Evolutionary conservation across 768 basidiomycete genomes (phyloP).

Genomic region (Lentinus tigrinus): DNA sequence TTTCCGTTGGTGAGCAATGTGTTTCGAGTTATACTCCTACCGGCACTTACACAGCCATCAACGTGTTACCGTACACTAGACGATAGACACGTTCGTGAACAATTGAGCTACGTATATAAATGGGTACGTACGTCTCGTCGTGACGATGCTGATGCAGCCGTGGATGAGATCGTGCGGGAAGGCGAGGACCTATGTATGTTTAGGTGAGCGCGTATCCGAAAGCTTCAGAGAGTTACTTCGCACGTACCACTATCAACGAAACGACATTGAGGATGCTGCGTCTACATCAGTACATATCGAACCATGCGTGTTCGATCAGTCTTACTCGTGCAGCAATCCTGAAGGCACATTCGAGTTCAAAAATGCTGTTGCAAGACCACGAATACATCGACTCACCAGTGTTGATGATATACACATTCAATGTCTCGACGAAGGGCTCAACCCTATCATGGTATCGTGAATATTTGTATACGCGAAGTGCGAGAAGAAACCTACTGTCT

Average conservation of each 20-base stretch:
- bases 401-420: constrained; percentile 8
- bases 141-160: constrained; percentile 4
- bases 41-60: constrained; percentile 5
- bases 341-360: not conserved
- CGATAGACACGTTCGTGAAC: not conserved
- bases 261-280: not conserved
- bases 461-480: not conserved
- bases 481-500: not conserved
- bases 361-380: not conserved
- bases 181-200: not conserved
- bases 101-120: not conserved
- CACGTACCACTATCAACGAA: not conserved
- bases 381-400: not conserved
- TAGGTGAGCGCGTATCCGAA: not conserved
- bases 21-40: no score
- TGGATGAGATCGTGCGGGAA: constrained; percentile 2
- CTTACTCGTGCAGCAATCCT: constrained; percentile 2
- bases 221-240: not conserved
- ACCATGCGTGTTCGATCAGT: no score
- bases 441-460: not conserved
- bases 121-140: not conserved
- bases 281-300: not conserved
- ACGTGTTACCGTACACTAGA: constrained; percentile 6
- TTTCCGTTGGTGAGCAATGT: not conserved
- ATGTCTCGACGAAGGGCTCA: constrained; percentile 1